phyloP scores from a whole-genome alignment of 1,284 basidiomycete species.

The Ustilago trichophora region DNA sequence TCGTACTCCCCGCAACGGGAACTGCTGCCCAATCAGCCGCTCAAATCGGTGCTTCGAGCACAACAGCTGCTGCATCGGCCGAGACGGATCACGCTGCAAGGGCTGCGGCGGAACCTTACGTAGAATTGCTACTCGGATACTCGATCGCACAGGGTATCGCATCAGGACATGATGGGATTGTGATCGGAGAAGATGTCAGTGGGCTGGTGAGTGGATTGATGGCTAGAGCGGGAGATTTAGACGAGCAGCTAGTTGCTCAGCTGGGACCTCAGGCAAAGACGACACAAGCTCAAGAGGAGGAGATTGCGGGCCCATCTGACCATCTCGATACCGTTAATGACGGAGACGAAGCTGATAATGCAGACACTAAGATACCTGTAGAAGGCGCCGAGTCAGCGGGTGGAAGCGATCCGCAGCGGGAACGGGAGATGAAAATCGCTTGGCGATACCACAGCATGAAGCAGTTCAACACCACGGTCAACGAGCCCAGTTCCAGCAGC shows the following conservation, averaged over 20 bases:
- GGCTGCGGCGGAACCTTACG: constrained; percentile 73
- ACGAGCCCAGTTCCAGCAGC: constrained; percentile 12
- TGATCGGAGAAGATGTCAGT: constrained; percentile 72
- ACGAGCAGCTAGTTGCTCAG: constrained; percentile 23
- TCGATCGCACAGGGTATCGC: constrained; percentile 86
- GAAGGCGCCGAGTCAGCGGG: neutral
- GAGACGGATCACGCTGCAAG: constrained; percentile 40
- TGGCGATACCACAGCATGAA: constrained; percentile 95
- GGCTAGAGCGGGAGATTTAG: constrained; percentile 48
- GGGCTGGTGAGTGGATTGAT: constrained; percentile 63
- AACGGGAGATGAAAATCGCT: constrained; percentile 69
- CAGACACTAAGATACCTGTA: neutral
- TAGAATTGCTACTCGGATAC: constrained; percentile 85
- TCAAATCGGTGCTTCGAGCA: constrained; percentile 70
- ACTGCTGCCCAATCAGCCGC: constrained; percentile 46
- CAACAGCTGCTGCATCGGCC: constrained; percentile 75
- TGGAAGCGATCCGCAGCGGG: constrained; percentile 8
- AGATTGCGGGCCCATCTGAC: constrained; percentile 18
- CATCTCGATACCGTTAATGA: constrained; percentile 25
- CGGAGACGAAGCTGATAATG: constrained; percentile 8
- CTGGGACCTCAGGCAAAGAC: constrained; percentile 6
- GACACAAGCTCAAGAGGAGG: neutral
- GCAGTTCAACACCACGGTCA: constrained; percentile 85
- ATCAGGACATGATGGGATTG: constrained; percentile 74
- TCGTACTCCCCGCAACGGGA: constrained; percentile 70